These are phyloP conservation scores for Rubia balearica DNA, from an alignment of 305 asterid genomes.

Conservation along the genomic window DNA sequence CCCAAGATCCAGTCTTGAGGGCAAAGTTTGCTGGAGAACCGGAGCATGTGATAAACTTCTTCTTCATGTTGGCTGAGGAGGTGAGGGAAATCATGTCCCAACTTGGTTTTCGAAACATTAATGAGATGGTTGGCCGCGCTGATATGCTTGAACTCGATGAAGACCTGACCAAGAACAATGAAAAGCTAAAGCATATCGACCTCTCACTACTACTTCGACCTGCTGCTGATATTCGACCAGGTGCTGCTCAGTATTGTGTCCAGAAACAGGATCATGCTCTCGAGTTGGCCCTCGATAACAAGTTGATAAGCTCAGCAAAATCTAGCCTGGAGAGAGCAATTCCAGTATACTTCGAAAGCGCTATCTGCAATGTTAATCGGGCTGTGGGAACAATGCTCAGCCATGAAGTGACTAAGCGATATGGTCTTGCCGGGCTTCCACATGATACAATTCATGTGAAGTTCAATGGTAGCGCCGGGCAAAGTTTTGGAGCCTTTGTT, in stretches of 20 bases:
- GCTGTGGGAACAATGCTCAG: slow-evolving; percentile 99
- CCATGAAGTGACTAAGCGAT: slow-evolving; percentile 86
- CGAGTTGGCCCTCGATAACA: slow-evolving; percentile 92
- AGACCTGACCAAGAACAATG: slow-evolving; percentile 60
- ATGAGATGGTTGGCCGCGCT: slow-evolving; percentile 94
- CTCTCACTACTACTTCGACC: slow-evolving; percentile 86
- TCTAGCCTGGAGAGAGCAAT: slow-evolving; percentile 73
- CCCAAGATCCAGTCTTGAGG: slow-evolving; percentile 95
- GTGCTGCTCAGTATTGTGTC: slow-evolving; percentile 90
- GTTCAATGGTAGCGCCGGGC: slow-evolving; percentile 95
- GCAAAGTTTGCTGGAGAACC: slow-evolving; percentile 98
- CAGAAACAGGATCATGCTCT: slow-evolving; percentile 97
- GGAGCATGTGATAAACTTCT: slow-evolving; percentile 95
- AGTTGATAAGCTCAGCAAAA: slow-evolving; percentile 54
- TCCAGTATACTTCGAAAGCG: slow-evolving; percentile 82
- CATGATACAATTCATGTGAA: slow-evolving; percentile 83
- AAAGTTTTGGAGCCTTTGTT: slow-evolving; percentile 97
- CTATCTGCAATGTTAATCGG: slow-evolving; percentile 83
- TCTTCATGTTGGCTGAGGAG: slow-evolving; percentile 99
- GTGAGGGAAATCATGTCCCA: slow-evolving; percentile 87
- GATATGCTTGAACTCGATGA: slow-evolving; percentile 90
- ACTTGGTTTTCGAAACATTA: slow-evolving; percentile 78
- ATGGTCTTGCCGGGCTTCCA: slow-evolving; percentile 71
- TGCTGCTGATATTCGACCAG: slow-evolving; percentile 96
- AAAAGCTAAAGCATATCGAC: slow-evolving; percentile 82